Percentiles rank a stretch among this genome's conserved stretches.
phyloP scores from a whole-genome alignment of 2,329 filamentous ascomycete species.

The Chaetoscypha palmicola region DNA sequence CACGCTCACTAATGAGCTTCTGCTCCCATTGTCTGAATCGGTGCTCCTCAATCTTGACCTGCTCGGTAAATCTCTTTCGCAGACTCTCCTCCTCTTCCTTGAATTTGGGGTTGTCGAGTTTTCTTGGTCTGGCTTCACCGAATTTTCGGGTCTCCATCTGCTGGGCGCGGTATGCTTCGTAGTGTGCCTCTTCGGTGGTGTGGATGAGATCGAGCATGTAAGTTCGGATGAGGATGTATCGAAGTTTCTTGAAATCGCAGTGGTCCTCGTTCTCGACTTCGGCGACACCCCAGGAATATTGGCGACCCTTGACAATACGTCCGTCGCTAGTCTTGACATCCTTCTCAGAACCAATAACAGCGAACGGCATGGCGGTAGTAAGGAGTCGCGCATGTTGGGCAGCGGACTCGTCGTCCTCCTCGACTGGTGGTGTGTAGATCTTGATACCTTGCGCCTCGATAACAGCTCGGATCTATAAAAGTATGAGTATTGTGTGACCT shows the following conservation, averaged over 20 bases:
- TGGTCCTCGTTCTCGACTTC: constrained; percentile 99
- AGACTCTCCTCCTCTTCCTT: constrained; percentile 99
- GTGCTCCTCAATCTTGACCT: constrained; percentile 99
- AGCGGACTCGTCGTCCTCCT: constrained; percentile 96
- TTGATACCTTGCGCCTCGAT: constrained; percentile 99
- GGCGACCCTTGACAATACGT: constrained; percentile 95
- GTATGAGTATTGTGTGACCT: constrained; percentile 26
- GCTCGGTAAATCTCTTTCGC: constrained; percentile 98
- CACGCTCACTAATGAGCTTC: constrained; percentile 97
- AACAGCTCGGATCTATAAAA: constrained; percentile 76
- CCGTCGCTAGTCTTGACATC: constrained; percentile 95
- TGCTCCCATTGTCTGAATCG: constrained; percentile 99
- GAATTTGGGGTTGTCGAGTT: constrained; percentile 99
- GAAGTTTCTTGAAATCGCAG: constrained; percentile 99
- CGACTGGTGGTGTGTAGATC: constrained; percentile 95
- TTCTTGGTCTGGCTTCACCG: constrained; percentile 91
- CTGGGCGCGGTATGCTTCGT: constrained; percentile 97
- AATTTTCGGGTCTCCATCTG: constrained; percentile 99
- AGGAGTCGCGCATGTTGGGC: constrained; percentile 90
- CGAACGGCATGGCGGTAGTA: constrained; percentile 97
- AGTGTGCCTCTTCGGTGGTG: constrained; percentile 98
- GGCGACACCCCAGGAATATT: constrained; percentile 98
- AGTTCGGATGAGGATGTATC: constrained; percentile 95
- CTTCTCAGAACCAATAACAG: constrained; percentile 98
- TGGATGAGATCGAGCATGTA: constrained; percentile 99